phyloP scores from a whole-genome alignment of 306 rosid species.

The Quercus glauca region DNA sequence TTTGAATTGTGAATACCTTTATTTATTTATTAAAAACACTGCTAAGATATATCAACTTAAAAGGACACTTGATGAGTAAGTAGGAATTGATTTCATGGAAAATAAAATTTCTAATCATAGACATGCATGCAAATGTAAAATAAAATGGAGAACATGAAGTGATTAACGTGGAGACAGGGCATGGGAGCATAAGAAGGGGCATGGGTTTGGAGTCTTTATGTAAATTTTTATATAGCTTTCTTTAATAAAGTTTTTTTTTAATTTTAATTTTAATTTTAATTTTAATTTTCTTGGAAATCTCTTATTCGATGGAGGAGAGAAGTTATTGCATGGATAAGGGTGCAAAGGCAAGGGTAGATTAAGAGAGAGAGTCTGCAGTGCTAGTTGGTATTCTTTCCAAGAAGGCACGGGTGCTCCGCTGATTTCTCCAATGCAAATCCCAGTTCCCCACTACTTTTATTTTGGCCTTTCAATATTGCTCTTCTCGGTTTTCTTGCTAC shows the following conservation, averaged over 20 bases:
- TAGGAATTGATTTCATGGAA: no score
- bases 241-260: slow-evolving; percentile 35
- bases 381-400: slow-evolving; percentile 43
- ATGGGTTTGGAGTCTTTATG: slow-evolving; percentile 18
- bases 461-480: slow-evolving; percentile 27
- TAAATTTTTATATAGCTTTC: slow-evolving; percentile 4
- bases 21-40: no score
- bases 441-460: slow-evolving; percentile 30
- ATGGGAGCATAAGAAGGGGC: slow-evolving; percentile 32
- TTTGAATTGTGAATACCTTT: no score
- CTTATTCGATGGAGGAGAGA: slow-evolving; percentile 19
- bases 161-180: slow-evolving; percentile 14
- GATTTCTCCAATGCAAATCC: slow-evolving; percentile 80
- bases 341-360: slow-evolving; percentile 5
- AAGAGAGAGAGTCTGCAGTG: no score
- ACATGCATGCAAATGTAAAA: neutral
- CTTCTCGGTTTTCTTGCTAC: slow-evolving; percentile 33
- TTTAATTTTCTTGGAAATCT: slow-evolving; percentile 67
- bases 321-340: slow-evolving; percentile 25
- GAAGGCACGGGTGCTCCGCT: slow-evolving; percentile 97
- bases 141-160: neutral
- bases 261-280: no score
- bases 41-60: no score
- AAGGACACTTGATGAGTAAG: no score
- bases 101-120: no score